Percentiles rank a stretch among this genome's conserved stretches.
phyloP scores from a whole-genome alignment of 306 rosid genomes.

The Arachis hypogaea region DNA sequence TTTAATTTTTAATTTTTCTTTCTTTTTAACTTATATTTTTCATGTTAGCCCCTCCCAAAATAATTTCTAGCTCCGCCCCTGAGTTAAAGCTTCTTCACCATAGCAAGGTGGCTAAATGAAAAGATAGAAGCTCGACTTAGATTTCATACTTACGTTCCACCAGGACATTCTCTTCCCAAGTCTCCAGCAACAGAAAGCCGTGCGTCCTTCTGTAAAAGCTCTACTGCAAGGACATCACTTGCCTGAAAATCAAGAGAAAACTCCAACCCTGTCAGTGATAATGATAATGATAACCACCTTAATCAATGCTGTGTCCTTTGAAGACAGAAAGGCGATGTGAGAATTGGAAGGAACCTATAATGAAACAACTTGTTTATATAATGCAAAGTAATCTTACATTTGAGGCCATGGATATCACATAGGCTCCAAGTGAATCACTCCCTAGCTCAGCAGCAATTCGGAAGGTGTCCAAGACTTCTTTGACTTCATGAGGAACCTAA shows the following conservation, averaged over 20 bases:
- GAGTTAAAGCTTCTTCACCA: constrained; percentile 18
- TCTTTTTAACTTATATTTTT: too few relatives aligned
- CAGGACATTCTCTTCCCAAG: constrained; percentile 81
- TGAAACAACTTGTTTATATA: background rate
- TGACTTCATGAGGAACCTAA: constrained; percentile 78
- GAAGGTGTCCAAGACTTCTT: constrained; percentile 87
- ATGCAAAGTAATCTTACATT: constrained; percentile 50
- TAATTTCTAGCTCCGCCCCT: too few relatives aligned
- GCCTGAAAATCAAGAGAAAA: constrained; percentile 61
- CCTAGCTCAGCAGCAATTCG: constrained; percentile 84
- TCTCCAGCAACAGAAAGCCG: constrained; percentile 84
- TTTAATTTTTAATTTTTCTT: too few relatives aligned
- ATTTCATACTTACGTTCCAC: constrained; percentile 75
- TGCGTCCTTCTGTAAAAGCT: constrained; percentile 95
- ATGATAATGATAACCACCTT: constrained; percentile 10
- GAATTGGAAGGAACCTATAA: constrained; percentile 15
- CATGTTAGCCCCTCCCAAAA: too few relatives aligned
- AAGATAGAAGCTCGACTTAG: constrained; percentile 27
- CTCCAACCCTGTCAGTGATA: constrained; percentile 3
- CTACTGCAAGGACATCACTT: constrained; percentile 95
- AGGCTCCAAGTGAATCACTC: constrained; percentile 88
- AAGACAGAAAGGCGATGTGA: background rate
- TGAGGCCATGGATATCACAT: constrained; percentile 98
- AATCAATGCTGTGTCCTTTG: background rate
- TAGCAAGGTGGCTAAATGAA: background rate